Base-by-base conservation (phyloP, 768 basidiomycete species). In the Chalciporus chontae region DNA sequence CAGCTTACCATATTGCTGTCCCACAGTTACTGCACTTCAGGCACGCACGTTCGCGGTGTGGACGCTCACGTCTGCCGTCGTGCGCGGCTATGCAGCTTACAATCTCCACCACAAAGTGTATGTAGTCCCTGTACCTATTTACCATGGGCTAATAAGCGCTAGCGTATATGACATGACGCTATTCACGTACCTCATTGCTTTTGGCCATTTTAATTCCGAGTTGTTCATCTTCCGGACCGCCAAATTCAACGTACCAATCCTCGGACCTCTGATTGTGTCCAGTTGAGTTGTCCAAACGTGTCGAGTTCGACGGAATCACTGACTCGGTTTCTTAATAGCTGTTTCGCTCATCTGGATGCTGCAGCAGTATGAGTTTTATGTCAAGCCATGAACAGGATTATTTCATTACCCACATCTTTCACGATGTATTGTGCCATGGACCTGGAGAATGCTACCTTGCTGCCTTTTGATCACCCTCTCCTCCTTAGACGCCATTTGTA, bases 141-240 rank as follows among this genome's bases (percentile, higher is more conserved):
- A 32, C 27, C 37, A 10, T 45, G 40, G 40, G 18, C 50, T 41
- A 44, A 54, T 51, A 24, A 32, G 50, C n/a, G 34, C 37, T 54
- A 97, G 94, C 23, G 71, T 94, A 18, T 99, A 96, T 70, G 87
- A 95, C 67, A 84, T 96, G 73, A 80, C 92, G 6, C 69, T 96
- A 51, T 73, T 86, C 61, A 87, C 90, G 32, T 98, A 95, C 72
- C 79, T 93, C 48, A 83, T 97, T 59, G 95, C 93, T 2, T 87
- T 92, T 62, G 80, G 77, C 5, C 95, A 99, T 71, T 97, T 96
- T 65, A 77, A 78, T 34, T 85, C 90, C 15, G 95, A 99, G 71
- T 62, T 89, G 36, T 68, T 93, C 61, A 79, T 96, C 53, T 99
- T 85, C 72, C 77, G 83, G 44, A 85, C 90, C 2, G 81, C 86